phyloP scores from a whole-genome alignment of 2,329 filamentous ascomycete genomes.

The Rhytidhysteron rufulum region DNA sequence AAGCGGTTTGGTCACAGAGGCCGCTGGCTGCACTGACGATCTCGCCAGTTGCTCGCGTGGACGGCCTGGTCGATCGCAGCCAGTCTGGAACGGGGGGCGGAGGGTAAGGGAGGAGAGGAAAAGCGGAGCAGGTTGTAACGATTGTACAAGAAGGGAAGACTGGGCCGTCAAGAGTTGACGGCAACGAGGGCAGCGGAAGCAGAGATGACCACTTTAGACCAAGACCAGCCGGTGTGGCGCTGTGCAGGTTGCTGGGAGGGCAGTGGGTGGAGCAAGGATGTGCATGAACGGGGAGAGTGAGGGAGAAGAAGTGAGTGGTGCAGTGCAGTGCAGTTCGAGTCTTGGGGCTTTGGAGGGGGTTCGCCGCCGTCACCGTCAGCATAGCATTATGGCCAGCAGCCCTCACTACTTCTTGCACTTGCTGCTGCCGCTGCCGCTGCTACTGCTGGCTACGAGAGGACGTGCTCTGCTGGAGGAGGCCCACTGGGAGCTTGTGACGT shows the following conservation, averaged over 20 bases:
- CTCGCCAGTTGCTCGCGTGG: constrained; percentile 34
- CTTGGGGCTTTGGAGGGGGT: not conserved
- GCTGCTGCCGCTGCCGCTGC: too few species aligned
- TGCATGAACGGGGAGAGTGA: too few species aligned
- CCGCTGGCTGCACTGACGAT: constrained; percentile 30
- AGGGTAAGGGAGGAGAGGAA: constrained; percentile 22
- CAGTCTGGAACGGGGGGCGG: constrained; percentile 19
- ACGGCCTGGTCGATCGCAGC: constrained; percentile 29
- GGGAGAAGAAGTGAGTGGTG: constrained; percentile 1
- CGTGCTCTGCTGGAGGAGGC: too few species aligned
- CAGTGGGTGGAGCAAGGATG: constrained; percentile 26
- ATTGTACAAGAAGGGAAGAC: constrained; percentile 34
- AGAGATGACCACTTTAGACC: constrained; percentile 17
- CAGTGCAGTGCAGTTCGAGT: not conserved
- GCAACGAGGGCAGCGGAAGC: constrained; percentile 21
- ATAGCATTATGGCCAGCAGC: too few species aligned
- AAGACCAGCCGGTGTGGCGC: constrained; percentile 36
- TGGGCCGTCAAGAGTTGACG: constrained; percentile 8
- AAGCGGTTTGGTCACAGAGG: constrained; percentile 23
- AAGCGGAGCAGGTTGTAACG: constrained; percentile 31
- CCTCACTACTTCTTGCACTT: too few species aligned
- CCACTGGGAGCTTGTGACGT: too few species aligned
- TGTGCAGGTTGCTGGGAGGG: constrained; percentile 24
- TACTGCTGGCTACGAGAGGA: too few species aligned
- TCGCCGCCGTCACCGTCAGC: constrained; percentile 22